Base-by-base conservation (phyloP, 768 basidiomycete species). In the Porphyrellus cyaneotinctus region DNA sequence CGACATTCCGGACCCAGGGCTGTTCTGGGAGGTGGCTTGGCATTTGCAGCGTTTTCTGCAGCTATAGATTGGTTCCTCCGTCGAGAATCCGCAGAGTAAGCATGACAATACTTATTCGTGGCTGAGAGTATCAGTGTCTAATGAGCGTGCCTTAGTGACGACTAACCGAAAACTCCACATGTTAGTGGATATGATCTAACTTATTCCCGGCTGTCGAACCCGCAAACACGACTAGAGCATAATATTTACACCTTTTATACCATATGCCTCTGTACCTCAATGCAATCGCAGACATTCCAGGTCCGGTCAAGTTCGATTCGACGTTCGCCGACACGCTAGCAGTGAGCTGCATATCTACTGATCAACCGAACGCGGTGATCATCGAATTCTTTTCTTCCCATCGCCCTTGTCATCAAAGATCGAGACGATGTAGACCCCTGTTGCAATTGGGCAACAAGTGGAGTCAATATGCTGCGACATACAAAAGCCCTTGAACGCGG, bases 1-100 rank as follows among this genome's bases (percentile, higher is more conserved):
- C 80, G 91, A 35, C 84, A 89, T 64, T 83, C 91, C 0, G 94
- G 95, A 1, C 90, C 92, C 8, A 88, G 81, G 69, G 92, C 88
- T 15, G 90, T 83, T 17, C 58, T 94, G n/a, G 85, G 87, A 42
- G 95, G 95, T 61, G 95, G 91, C 18, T 56, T 92, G 10, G 92
- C 88, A 1, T 98, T 98, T 65, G 92, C 91, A 13, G 92, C 88
- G 2, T 98, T 98, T 74, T 95, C 94, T 13, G 84, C 84, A 0
- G 92, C 79, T 12, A 95, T 98, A 58, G 95, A 98, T 69, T 49
- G 72, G 24, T 95, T 90, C 70, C 68, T 93, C 54, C 79, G 87
- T 69, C 76, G 87, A 68, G 88, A 91, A 68, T 74, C 88, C n/a
- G 67, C 85, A 64, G 90, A 91, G 90, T 87, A 62, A 67, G 85